Evolutionary conservation across 106 monocot species (phyloP).

Genomic region (Alisma plantagoaquatica): DNA sequence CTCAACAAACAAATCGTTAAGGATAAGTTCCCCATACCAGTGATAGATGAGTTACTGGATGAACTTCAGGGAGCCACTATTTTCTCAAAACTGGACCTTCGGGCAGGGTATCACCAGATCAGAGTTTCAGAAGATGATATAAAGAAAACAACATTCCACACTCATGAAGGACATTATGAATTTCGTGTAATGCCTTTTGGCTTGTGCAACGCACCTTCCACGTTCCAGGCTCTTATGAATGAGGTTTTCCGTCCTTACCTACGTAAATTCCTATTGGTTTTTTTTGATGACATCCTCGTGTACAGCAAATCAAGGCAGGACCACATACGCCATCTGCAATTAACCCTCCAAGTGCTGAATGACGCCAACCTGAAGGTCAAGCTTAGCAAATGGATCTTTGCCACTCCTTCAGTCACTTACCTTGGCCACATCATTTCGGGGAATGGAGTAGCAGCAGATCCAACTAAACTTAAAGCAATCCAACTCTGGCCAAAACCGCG

Average conservation of each 20-base stretch:
- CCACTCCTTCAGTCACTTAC: neutral
- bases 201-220: neutral
- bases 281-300: conserved; percentile 6
- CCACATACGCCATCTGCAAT: neutral
- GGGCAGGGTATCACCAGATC: conserved; percentile 1
- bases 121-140: neutral
- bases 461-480: neutral
- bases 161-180: conserved; percentile 8
- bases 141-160: neutral
- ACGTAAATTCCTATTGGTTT: neutral
- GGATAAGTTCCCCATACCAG: too few relatives aligned
- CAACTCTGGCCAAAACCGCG: neutral
- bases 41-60: too few relatives aligned
- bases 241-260: neutral
- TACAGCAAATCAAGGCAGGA: too few relatives aligned
- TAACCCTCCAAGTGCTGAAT: neutral
- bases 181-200: conserved; percentile 5
- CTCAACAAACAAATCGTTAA: too few relatives aligned
- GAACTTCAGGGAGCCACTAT: neutral
- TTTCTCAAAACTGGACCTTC: conserved; percentile 2
- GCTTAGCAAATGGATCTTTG: neutral
- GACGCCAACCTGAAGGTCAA: neutral
- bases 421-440: neutral
- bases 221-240: conserved; percentile 1
- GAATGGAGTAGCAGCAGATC: neutral